A percentile compares a stretch with the other conserved stretches of the same genome.
phyloP scores from a whole-genome alignment of 2,329 filamentous ascomycete genomes.

The Penicillium oxalicum region DNA sequence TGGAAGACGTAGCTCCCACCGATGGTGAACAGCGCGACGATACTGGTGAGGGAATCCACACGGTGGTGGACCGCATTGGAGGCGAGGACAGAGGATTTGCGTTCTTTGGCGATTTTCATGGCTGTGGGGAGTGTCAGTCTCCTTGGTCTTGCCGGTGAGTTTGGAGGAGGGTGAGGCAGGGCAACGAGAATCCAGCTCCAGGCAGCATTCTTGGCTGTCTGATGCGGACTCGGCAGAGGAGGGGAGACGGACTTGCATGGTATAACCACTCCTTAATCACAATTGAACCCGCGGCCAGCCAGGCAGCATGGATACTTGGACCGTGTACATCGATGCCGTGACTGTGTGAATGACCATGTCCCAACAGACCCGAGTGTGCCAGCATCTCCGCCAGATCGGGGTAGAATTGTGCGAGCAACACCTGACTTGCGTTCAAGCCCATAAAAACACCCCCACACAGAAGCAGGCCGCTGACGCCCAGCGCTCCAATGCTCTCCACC shows the following conservation, averaged over 20 bases:
- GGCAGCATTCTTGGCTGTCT: too few relatives aligned
- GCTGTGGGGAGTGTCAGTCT: slow-evolving; percentile 45
- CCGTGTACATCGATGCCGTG: slow-evolving; percentile 48
- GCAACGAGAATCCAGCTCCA: too few relatives aligned
- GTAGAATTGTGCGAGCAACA: slow-evolving; percentile 67
- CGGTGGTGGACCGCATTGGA: slow-evolving; percentile 96
- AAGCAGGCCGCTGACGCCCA: slow-evolving; percentile 88
- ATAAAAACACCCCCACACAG: slow-evolving; percentile 87
- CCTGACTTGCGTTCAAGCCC: slow-evolving; percentile 68
- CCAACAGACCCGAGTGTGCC: slow-evolving; percentile 34
- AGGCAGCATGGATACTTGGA: slow-evolving; percentile 88
- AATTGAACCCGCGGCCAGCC: slow-evolving; percentile 87
- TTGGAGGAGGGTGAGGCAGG: too few relatives aligned
- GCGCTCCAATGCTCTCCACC: slow-evolving; percentile 88
- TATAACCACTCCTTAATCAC: slow-evolving; percentile 96
- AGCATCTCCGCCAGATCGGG: slow-evolving; percentile 55
- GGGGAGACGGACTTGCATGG: slow-evolving; percentile 71
- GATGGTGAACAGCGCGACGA: slow-evolving; percentile 86
- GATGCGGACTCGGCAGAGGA: neutral
- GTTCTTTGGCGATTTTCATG: slow-evolving; percentile 90
- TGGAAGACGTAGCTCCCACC: slow-evolving; percentile 80
- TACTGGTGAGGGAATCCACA: slow-evolving; percentile 88
- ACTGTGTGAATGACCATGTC: slow-evolving; percentile 57
- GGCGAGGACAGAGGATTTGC: slow-evolving; percentile 90
- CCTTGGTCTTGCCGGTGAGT: too few relatives aligned